A percentile compares a stretch with the other conserved stretches of the same genome.
Evolutionary conservation across 2,329 filamentous ascomycete species (phyloP).

Genomic region (Epichloe coenophiala): DNA sequence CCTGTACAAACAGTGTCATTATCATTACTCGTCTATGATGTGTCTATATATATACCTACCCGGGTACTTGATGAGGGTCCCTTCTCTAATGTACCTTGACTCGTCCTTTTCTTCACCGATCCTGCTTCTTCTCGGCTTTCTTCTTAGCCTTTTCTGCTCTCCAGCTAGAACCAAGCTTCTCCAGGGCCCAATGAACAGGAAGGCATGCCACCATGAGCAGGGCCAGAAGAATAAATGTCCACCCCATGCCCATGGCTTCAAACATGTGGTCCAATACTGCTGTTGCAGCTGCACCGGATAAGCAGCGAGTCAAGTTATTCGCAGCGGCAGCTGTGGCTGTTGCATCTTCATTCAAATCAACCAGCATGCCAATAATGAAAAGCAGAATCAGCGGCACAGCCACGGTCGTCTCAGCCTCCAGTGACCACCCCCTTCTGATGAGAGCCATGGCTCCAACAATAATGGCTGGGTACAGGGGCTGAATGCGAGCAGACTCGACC

Average conservation of each 20-base stretch:
- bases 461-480: too few species aligned
- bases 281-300: slow-evolving; percentile 44
- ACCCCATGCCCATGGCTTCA: slow-evolving; percentile 41
- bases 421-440: too few species aligned
- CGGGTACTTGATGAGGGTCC: not conserved
- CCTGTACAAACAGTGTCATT: not conserved
- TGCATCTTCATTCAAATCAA: slow-evolving; percentile 47
- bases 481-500: too few species aligned
- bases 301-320: slow-evolving; percentile 50
- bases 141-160: slow-evolving; percentile 34
- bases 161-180: slow-evolving; percentile 34
- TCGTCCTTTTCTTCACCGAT: not conserved
- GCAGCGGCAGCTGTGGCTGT: slow-evolving; percentile 50
- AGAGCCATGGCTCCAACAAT: too few species aligned
- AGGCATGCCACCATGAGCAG: slow-evolving; percentile 34
- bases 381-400: slow-evolving; percentile 41
- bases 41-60: not conserved
- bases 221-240: slow-evolving; percentile 47
- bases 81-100: not conserved
- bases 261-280: slow-evolving; percentile 48
- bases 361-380: slow-evolving; percentile 44
- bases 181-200: slow-evolving; percentile 35
- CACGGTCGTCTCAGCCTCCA: slow-evolving; percentile 23
- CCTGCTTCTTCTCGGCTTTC: not conserved
- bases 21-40: not conserved